Evolutionary conservation across 805 yeast species (phyloP), one percentile per base, ranked within the genome.

Genomic region (Ogataea haglerorum): DNA sequence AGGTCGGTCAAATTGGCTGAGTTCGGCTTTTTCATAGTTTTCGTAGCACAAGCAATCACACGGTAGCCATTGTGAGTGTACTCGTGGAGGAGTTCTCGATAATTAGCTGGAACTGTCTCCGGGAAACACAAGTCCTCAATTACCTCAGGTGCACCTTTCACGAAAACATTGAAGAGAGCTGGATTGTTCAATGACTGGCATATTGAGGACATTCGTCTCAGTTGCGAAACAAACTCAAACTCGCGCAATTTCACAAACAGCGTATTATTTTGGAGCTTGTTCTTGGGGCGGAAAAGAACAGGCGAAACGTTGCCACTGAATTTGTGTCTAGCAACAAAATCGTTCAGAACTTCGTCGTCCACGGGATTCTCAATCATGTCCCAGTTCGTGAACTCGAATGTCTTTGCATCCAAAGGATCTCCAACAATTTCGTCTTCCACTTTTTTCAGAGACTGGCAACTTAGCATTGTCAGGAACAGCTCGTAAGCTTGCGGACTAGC

Each of bases 121-220:
- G 82, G 78, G 12, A 68, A 65, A 64, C 99, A 93, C 22, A 93
- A 78, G 13, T 78, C 82, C 22, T 75, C 69, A 73, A 93, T 85
- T 9, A 90, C 86, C 58, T 93, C 99, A 0, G 99, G 99, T 0
- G 99, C 99, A 35, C 99, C 99, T 58, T 93, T 93, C 10, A 93
- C 88, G 57, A 77, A 82, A 0, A 80, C 76, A 15, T 66, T 61
- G n/a, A 54, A 27, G 6, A 40, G 28, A 4, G 44, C 34, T 12
- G 54, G 51, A 15, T 67, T 69, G 22, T 60, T 53, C 28, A 62
- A 64, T 2, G 70, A 67, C 43, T 76, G 75, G 12, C 81, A 80
- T 37, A 91, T 60, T 0, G 89, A 96, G 37, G 93, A 81, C 96
- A 91, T 91, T 54, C 99, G 72, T 60, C 99, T 78, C 46, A 93